These are phyloP conservation scores for Candida vartiovaarae DNA, from an alignment of 805 yeast species.

Conservation along the genomic window DNA sequence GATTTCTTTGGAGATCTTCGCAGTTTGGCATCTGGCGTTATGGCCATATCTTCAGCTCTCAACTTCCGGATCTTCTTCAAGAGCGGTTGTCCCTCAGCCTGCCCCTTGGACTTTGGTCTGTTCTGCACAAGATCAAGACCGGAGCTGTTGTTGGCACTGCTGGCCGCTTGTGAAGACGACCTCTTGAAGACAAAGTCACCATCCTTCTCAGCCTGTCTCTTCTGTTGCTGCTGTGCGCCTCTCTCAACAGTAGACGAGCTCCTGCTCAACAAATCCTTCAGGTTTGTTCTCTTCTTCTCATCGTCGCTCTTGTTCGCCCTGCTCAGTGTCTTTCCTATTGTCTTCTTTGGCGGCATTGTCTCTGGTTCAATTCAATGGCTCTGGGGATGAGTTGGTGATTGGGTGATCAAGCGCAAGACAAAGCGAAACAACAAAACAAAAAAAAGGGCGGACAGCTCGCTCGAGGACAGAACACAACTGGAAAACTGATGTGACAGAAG, in stretches of 20 bases:
- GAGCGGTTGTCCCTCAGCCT: background rate
- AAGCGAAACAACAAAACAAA: too few species aligned
- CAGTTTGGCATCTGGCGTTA: conserved; percentile 16
- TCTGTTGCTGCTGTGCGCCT: background rate
- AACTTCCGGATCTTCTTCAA: conserved; percentile 5
- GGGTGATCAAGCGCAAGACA: too few species aligned
- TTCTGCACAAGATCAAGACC: background rate
- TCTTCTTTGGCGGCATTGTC: conserved; percentile 1
- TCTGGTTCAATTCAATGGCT: too few species aligned
- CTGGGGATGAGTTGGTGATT: background rate
- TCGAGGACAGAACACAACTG: too few species aligned
- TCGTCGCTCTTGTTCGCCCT: conserved; percentile 1
- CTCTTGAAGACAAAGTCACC: conserved; percentile 20
- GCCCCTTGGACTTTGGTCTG: background rate
- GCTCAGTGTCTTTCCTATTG: background rate
- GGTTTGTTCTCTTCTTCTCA: conserved; percentile 15
- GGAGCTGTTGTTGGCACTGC: background rate
- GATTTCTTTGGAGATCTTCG: conserved; percentile 5
- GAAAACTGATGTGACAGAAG: too few species aligned
- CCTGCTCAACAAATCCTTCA: conserved; percentile 20
- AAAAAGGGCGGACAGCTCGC: too few species aligned
- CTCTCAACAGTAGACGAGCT: conserved; percentile 9
- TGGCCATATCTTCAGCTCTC: conserved; percentile 15
- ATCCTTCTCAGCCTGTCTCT: conserved; percentile 12
- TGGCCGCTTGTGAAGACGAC: conserved; percentile 2